phyloP scores from a whole-genome alignment of 2,329 filamentous ascomycete genomes.

The Sodiomyces alkalinus region DNA sequence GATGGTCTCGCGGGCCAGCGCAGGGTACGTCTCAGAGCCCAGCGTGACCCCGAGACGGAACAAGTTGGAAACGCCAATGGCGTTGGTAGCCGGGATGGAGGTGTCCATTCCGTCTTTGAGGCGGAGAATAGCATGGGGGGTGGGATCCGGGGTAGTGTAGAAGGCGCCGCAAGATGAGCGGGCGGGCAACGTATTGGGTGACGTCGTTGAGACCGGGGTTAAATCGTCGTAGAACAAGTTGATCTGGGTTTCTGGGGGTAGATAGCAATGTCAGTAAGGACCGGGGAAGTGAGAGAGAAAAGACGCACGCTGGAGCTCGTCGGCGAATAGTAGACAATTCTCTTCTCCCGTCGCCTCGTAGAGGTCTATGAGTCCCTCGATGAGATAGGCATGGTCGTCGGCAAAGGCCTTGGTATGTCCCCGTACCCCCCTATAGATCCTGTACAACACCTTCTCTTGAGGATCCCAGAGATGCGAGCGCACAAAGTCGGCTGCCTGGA shows the following conservation, averaged over 20 bases:
- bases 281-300: slow-evolving; percentile 3
- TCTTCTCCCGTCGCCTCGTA: slow-evolving; percentile 73
- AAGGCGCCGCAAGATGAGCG: slow-evolving; percentile 43
- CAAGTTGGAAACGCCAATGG: slow-evolving; percentile 74
- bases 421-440: slow-evolving; percentile 54
- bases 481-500: slow-evolving; percentile 57
- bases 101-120: slow-evolving; percentile 95
- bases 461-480: slow-evolving; percentile 57
- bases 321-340: slow-evolving; percentile 63
- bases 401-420: slow-evolving; percentile 63
- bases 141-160: slow-evolving; percentile 51
- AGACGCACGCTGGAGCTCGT: slow-evolving; percentile 56
- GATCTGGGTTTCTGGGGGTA: slow-evolving; percentile 58
- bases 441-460: slow-evolving; percentile 45
- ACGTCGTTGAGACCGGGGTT: slow-evolving; percentile 22
- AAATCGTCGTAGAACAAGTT: slow-evolving; percentile 58
- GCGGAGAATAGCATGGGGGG: slow-evolving; percentile 61
- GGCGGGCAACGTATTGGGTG: slow-evolving; percentile 12
- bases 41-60: slow-evolving; percentile 62
- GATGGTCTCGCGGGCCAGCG: slow-evolving; percentile 57
- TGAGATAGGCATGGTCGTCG: slow-evolving; percentile 87
- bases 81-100: slow-evolving; percentile 79
- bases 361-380: slow-evolving; percentile 67
- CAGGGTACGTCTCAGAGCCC: slow-evolving; percentile 46
- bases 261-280: slow-evolving; percentile 2